Conservation (phyloP, 805 yeast species). For the Saccharomycopsis lassenensis region DNA sequence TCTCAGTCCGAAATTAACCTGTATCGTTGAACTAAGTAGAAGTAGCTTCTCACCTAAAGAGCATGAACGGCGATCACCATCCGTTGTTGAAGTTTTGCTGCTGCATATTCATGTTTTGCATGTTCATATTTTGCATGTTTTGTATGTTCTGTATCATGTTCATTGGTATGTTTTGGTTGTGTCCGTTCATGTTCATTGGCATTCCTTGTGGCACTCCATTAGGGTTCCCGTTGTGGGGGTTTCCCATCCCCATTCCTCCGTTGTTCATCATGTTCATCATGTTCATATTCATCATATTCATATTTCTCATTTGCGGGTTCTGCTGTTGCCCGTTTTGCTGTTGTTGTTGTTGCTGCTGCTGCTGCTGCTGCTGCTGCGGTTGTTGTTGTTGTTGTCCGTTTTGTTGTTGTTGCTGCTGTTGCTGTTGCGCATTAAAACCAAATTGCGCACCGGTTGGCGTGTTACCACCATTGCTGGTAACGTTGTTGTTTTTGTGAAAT, state of each 20-base stretch:
- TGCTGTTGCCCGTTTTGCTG: slow-evolving; percentile 12
- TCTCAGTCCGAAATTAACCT: too few species aligned
- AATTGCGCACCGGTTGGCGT: neutral
- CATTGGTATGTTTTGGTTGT: slow-evolving; percentile 1
- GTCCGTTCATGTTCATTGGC: neutral
- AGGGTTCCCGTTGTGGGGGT: too few species aligned
- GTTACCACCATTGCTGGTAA: slow-evolving; percentile 1
- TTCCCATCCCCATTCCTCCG: neutral
- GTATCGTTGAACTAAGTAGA: too few species aligned
- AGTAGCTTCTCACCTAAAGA: too few species aligned
- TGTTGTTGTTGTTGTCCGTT: slow-evolving; percentile 4
- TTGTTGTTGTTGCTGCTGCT: slow-evolving; percentile 13
- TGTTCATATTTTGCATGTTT: neutral
- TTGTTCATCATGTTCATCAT: slow-evolving; percentile 2
- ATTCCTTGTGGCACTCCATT: neutral
- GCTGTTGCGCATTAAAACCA: neutral
- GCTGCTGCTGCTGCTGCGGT: slow-evolving; percentile 10
- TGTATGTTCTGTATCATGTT: slow-evolving; percentile 6
- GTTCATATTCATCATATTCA: slow-evolving; percentile 3
- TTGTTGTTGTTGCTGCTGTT: slow-evolving; percentile 2
- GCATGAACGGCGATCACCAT: too few species aligned
- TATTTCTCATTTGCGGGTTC: slow-evolving; percentile 5
- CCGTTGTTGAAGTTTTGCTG: too few species aligned
- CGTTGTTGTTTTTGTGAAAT: neutral
- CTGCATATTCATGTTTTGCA: slow-evolving; percentile 12